phyloP scores from a whole-genome alignment of 1,284 basidiomycete genomes.

The Takashimella tepidaria region DNA sequence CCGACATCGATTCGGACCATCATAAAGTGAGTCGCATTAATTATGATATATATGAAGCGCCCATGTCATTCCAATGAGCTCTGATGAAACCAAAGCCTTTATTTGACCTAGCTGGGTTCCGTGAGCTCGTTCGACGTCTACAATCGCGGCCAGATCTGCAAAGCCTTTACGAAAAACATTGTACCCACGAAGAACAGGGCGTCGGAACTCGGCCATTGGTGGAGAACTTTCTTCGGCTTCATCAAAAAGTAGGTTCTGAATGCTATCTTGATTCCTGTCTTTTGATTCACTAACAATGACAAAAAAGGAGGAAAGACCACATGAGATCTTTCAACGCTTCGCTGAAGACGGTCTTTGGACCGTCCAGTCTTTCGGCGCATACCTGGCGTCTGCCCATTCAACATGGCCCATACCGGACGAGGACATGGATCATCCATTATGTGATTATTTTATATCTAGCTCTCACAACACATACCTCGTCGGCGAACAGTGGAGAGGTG shows the following conservation, averaged over 20 bases:
- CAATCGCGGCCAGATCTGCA: constrained; percentile 79
- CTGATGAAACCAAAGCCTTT: constrained; percentile 6
- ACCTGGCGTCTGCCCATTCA: constrained; percentile 64
- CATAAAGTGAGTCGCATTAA: too few relatives aligned
- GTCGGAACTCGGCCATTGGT: constrained; percentile 53
- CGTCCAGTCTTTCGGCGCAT: constrained; percentile 56
- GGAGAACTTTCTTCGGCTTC: constrained; percentile 62
- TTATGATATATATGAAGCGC: not conserved
- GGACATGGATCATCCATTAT: constrained; percentile 74
- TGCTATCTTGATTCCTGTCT: not conserved
- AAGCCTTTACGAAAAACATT: constrained; percentile 55
- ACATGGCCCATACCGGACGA: constrained; percentile 54
- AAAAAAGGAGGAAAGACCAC: not conserved
- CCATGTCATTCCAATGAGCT: too few relatives aligned
- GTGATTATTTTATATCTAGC: constrained; percentile 86
- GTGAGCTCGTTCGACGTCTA: constrained; percentile 74
- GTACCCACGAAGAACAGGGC: not conserved
- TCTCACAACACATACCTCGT: constrained; percentile 98
- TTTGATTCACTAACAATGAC: too few relatives aligned
- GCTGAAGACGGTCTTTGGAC: constrained; percentile 23
- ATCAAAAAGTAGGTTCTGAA: constrained; percentile 56
- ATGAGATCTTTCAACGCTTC: constrained; percentile 25
- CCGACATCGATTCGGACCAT: too few relatives aligned
- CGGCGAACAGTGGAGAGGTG: constrained; percentile 87
- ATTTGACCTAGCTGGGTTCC: constrained; percentile 79